These are phyloP conservation scores for Naematelia encephala DNA, from an alignment of 768 basidiomycete genomes.

Conservation along the genomic window DNA sequence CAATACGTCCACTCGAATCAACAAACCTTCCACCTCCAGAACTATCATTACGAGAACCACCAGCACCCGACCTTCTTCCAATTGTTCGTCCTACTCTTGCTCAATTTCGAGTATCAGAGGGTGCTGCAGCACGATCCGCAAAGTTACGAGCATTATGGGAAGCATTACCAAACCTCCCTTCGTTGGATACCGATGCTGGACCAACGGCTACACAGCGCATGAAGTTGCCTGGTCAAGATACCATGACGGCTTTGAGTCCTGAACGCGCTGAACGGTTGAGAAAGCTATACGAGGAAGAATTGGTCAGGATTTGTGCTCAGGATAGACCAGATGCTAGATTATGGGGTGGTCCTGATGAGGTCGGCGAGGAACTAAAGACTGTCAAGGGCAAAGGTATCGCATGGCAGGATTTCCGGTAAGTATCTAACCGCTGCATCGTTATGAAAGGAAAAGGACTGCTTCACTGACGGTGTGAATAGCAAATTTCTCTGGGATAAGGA, in stretches of 20 bases:
- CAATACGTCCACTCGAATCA: slow-evolving; percentile 24
- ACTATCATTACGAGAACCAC: slow-evolving; percentile 42
- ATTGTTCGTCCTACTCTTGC: slow-evolving; percentile 36
- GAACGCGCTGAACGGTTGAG: slow-evolving; percentile 64
- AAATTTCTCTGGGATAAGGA: slow-evolving; percentile 51
- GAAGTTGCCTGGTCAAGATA: slow-evolving; percentile 46
- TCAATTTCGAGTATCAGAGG: slow-evolving; percentile 47
- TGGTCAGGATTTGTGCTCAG: slow-evolving; percentile 55
- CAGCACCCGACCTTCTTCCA: slow-evolving; percentile 37
- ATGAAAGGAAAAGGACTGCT: no score
- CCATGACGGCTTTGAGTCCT: slow-evolving; percentile 52
- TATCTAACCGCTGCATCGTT: no score
- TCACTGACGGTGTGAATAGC: slow-evolving; percentile 20
- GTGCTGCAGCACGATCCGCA: slow-evolving; percentile 35
- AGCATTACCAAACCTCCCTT: slow-evolving; percentile 36
- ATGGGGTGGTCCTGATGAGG: slow-evolving; percentile 48
- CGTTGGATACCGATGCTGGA: neutral
- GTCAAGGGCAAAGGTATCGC: slow-evolving; percentile 45
- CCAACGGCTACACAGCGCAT: slow-evolving; percentile 37
- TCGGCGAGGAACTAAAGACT: slow-evolving; percentile 13
- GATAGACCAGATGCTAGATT: slow-evolving; percentile 44
- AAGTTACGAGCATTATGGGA: slow-evolving; percentile 49
- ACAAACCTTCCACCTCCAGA: slow-evolving; percentile 14
- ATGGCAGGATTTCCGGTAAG: slow-evolving; percentile 50
- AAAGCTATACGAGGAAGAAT: slow-evolving; percentile 72